Percentiles rank a stretch among this genome's conserved stretches.
These are phyloP conservation scores for Lentinus tigrinus DNA, from an alignment of 768 basidiomycete species.

Conservation along the genomic window DNA sequence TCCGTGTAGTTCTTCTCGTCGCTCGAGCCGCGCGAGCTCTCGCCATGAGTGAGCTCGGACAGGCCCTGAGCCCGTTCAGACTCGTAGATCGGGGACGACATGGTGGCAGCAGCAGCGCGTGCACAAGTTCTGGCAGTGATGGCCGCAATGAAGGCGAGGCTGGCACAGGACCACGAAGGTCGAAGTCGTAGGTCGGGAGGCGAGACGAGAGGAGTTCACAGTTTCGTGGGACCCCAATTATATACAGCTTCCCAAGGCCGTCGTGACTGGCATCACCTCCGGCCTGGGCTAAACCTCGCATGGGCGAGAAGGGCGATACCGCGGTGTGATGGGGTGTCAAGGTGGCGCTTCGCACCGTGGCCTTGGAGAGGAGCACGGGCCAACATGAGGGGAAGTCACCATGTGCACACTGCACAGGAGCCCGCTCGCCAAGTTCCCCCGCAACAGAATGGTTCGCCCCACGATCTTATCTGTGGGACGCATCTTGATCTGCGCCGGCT, in stretches of 20 bases:
- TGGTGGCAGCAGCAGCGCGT: background rate
- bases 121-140: background rate
- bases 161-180: background rate
- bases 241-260: background rate
- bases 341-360: background rate
- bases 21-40: constrained; percentile 6
- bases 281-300: too few species aligned
- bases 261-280: background rate
- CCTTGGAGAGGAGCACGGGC: background rate
- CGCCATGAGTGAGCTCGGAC: constrained; percentile 6
- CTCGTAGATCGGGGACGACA: constrained; percentile 6
- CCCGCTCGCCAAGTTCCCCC: background rate
- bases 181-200: background rate
- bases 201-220: background rate
- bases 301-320: background rate
- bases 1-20: constrained; percentile 4
- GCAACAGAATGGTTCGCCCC: too few species aligned
- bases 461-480: too few species aligned
- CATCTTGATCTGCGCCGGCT: too few species aligned
- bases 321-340: background rate
- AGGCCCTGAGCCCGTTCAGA: constrained; percentile 4
- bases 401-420: background rate
- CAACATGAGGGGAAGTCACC: background rate
- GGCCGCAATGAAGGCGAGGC: constrained; percentile 7
- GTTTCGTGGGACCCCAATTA: background rate